A percentile compares a stretch with the other conserved stretches of the same genome.
These are phyloP conservation scores for Filosporella fistucella DNA, from an alignment of 495 filamentous ascomycete species.

Conservation along the genomic window DNA sequence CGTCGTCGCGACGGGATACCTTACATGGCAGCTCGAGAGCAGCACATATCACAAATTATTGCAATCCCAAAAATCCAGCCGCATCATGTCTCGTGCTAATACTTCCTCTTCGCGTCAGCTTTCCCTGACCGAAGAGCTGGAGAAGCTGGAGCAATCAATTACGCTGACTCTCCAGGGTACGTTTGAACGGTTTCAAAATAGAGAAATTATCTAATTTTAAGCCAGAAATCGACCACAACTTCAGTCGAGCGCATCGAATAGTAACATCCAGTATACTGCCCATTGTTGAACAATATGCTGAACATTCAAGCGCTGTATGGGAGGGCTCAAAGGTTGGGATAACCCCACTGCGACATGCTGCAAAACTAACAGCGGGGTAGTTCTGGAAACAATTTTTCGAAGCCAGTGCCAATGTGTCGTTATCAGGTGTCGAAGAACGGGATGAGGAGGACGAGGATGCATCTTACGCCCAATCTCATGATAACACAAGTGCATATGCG, in stretches of 20 bases:
- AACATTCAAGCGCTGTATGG: conserved; percentile 92
- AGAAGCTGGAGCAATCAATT: conserved; percentile 94
- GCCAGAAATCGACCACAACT: conserved; percentile 95
- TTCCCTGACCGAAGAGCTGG: conserved; percentile 88
- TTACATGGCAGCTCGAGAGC: background rate
- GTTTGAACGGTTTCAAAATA: conserved; percentile 6
- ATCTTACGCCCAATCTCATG: conserved; percentile 29
- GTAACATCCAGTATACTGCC: conserved; percentile 92
- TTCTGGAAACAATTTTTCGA: conserved; percentile 99
- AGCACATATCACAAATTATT: background rate
- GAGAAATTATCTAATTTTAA: conserved; percentile 7
- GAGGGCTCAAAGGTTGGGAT: conserved; percentile 79
- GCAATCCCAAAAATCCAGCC: background rate
- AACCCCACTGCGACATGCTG: background rate
- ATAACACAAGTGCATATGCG: conserved; percentile 31
- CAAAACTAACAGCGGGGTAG: conserved; percentile 36
- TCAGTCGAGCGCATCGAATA: conserved; percentile 93
- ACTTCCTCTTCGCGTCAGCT: conserved; percentile 56
- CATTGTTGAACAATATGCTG: conserved; percentile 92
- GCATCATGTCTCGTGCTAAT: conserved; percentile 21
- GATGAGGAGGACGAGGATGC: conserved; percentile 43
- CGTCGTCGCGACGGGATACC: too few species aligned
- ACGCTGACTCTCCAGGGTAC: conserved; percentile 91
- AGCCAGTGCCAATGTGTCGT: conserved; percentile 91
- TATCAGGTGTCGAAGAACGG: conserved; percentile 90